A percentile compares a stretch with the other conserved stretches of the same genome.
phyloP scores from a whole-genome alignment of 805 yeast genomes.

The Suhomyces vadensis region DNA sequence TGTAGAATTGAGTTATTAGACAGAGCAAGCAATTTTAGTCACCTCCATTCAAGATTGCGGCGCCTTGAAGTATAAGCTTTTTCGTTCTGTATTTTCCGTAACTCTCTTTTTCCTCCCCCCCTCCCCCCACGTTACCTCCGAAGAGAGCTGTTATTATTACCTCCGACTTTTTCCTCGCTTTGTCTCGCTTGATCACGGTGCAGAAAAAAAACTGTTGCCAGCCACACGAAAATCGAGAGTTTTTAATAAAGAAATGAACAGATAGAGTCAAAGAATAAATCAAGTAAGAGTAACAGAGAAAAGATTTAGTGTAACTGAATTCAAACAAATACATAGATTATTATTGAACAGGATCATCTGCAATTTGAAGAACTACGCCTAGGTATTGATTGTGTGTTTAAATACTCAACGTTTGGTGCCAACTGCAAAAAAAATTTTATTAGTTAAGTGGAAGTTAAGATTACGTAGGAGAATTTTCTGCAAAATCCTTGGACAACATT shows the following conservation, averaged over 20 bases:
- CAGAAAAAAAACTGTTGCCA: slow-evolving; percentile 5
- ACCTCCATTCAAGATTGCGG: no score
- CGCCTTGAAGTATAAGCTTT: no score
- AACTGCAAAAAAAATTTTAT: slow-evolving; percentile 1
- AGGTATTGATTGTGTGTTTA: background rate
- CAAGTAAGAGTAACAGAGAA: background rate
- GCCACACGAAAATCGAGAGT: slow-evolving; percentile 3
- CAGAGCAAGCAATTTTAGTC: no score
- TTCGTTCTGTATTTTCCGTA: no score
- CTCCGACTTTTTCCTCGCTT: background rate
- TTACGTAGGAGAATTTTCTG: background rate
- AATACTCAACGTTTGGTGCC: background rate
- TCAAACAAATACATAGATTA: background rate
- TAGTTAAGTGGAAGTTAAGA: background rate
- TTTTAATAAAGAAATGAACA: background rate
- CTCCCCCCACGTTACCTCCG: slow-evolving; percentile 1
- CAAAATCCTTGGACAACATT: background rate
- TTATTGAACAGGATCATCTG: background rate
- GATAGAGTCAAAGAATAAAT: background rate
- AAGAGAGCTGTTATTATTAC: background rate
- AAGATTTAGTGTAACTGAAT: no score
- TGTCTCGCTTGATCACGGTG: slow-evolving; percentile 7
- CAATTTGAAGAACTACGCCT: background rate
- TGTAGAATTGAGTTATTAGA: background rate
- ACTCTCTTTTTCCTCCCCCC: background rate